Evolutionary conservation across 768 basidiomycete genomes (phyloP).

Genomic region (Serendipita vermifera): DNA sequence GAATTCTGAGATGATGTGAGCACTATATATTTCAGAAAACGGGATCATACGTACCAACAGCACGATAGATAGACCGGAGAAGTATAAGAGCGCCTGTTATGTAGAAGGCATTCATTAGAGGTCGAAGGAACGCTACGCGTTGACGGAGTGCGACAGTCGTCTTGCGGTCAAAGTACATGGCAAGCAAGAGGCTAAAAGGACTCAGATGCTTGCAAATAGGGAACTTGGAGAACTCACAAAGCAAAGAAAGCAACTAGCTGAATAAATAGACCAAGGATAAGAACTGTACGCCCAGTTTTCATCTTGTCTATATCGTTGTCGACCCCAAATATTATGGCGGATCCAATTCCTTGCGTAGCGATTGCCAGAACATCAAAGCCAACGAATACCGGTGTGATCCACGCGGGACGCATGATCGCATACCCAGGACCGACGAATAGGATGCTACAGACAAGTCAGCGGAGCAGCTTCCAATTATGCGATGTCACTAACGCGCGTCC

Average conservation of each 20-base stretch:
- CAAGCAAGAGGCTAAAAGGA: neutral
- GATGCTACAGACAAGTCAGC: neutral
- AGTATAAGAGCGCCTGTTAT: neutral
- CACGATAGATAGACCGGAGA: slow-evolving; percentile 7
- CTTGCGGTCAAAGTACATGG: neutral
- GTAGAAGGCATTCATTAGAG: slow-evolving; percentile 1
- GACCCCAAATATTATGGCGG: neutral
- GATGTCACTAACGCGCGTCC: neutral
- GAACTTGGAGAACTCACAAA: no score
- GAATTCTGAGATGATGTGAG: no score
- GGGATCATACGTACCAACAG: no score
- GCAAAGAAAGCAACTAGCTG: neutral
- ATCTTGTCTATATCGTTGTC: neutral
- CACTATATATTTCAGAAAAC: no score
- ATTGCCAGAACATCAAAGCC: neutral
- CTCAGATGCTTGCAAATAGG: no score
- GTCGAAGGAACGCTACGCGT: neutral
- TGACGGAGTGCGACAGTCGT: neutral
- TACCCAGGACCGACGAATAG: neutral
- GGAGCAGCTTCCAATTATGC: neutral
- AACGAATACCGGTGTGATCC: slow-evolving; percentile 5
- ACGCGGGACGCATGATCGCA: slow-evolving; percentile 3
- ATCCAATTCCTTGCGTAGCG: neutral
- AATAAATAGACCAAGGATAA: slow-evolving; percentile 6
- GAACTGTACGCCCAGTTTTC: neutral